Conservation (phyloP, 2,329 filamentous ascomycete species). For the Venturia aucupariae region DNA sequence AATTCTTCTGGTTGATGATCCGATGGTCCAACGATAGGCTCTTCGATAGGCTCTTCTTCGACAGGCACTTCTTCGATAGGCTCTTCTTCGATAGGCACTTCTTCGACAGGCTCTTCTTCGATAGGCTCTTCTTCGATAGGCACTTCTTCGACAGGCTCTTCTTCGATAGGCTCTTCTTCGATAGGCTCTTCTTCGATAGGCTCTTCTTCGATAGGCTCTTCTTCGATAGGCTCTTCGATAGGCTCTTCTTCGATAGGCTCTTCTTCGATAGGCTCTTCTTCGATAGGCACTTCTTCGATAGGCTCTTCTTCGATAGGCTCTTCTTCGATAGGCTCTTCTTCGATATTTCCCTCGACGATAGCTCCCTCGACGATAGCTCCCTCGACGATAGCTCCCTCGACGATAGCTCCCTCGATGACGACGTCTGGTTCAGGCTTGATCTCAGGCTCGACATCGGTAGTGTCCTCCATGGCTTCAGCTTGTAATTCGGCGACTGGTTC, state of each 20-base stretch:
- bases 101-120: background rate
- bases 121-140: background rate
- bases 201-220: background rate
- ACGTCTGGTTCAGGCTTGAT: background rate
- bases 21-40: background rate
- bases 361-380: background rate
- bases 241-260: no score
- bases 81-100: background rate
- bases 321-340: background rate
- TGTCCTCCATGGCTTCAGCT: no score
- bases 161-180: background rate
- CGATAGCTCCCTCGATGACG: no score
- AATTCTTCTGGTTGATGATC: background rate
- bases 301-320: no score
- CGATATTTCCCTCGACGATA: background rate
- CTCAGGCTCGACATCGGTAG: background rate
- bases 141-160: background rate
- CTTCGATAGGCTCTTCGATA: background rate
- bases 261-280: no score
- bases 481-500: background rate
- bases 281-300: no score
- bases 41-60: background rate
- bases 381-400: background rate
- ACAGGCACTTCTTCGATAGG: background rate
- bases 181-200: background rate